phyloP scores from a whole-genome alignment of 2,329 filamentous ascomycete genomes.

The Colletotrichum tropicicola region DNA sequence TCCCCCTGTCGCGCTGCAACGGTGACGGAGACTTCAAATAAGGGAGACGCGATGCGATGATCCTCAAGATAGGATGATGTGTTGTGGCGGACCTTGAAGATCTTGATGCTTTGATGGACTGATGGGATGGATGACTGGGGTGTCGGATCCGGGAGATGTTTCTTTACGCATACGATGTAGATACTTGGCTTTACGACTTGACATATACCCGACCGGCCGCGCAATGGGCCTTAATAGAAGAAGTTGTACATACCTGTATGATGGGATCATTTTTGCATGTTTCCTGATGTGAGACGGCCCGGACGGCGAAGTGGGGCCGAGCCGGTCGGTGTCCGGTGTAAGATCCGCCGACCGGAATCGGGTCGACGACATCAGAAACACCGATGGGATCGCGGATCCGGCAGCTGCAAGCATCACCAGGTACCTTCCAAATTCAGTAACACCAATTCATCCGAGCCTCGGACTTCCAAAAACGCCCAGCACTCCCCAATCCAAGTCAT shows the following conservation, averaged over 20 bases:
- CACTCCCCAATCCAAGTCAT: slow-evolving; percentile 11
- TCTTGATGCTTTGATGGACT: too few species aligned
- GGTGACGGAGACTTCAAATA: not conserved
- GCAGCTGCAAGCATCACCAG: not conserved
- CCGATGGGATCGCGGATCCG: not conserved
- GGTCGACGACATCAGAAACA: too few species aligned
- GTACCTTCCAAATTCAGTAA: not conserved
- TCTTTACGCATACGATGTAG: not conserved
- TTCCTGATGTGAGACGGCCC: too few species aligned
- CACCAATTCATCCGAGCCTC: not conserved
- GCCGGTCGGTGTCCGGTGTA: too few species aligned
- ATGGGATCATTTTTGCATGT: not conserved
- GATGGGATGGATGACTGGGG: not conserved
- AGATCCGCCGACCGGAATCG: too few species aligned
- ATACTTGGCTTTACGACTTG: not conserved
- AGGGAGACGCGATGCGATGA: too few species aligned
- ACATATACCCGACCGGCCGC: not conserved
- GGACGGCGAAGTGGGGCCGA: not conserved
- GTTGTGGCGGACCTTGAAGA: not conserved
- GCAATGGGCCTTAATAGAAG: not conserved
- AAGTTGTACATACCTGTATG: not conserved
- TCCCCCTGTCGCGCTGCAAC: not conserved
- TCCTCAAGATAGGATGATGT: not conserved
- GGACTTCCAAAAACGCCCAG: not conserved
- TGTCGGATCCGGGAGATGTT: not conserved